Evolutionary conservation across 1,139 yeast genomes (phyloP).

Genomic region (Pichia sp.): DNA sequence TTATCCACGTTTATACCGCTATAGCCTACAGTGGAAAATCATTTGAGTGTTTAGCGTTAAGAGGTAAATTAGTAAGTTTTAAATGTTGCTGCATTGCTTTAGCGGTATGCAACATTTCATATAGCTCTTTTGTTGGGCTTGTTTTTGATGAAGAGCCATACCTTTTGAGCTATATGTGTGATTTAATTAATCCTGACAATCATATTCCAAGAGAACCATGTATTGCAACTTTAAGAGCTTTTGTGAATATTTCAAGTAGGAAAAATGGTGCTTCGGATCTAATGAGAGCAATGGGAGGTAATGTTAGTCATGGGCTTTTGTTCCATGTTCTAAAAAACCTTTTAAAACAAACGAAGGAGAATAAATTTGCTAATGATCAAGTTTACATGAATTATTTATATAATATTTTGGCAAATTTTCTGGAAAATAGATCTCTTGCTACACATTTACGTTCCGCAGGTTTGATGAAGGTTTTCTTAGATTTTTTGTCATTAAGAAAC

Average conservation of each 20-base stretch:
- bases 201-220: constrained; percentile 44
- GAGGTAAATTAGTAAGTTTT: constrained; percentile 54
- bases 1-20: constrained; percentile 55
- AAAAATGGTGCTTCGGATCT: constrained; percentile 72
- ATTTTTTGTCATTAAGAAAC: constrained; percentile 49
- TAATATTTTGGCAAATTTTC: constrained; percentile 49
- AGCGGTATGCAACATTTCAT: constrained; percentile 42
- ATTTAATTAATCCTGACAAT: constrained; percentile 55
- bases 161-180: constrained; percentile 63
- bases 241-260: constrained; percentile 65
- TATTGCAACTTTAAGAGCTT: constrained; percentile 55
- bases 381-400: constrained; percentile 49
- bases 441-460: constrained; percentile 60
- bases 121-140: constrained; percentile 52
- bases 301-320: constrained; percentile 76
- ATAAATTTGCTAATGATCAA: constrained; percentile 34
- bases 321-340: constrained; percentile 66
- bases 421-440: constrained; percentile 47
- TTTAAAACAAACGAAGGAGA: constrained; percentile 39
- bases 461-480: constrained; percentile 55
- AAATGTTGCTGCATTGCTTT: constrained; percentile 64
- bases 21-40: constrained; percentile 60
- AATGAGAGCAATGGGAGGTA: constrained; percentile 79
- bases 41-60: constrained; percentile 44
- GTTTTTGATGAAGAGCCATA: constrained; percentile 73